phyloP scores from a whole-genome alignment of 345 rosid species.

The Acer campestre region DNA sequence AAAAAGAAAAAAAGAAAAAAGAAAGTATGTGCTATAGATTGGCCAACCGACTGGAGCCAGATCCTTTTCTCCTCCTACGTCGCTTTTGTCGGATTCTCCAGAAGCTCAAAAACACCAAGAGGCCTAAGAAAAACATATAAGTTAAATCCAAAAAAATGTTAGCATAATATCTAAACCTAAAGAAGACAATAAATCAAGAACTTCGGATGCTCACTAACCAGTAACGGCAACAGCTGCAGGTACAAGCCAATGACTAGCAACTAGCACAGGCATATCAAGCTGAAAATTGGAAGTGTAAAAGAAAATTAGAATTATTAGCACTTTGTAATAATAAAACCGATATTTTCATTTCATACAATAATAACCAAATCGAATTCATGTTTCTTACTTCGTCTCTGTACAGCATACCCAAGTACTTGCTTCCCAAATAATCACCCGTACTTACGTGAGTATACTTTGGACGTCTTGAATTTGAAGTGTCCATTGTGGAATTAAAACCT shows the following conservation, averaged over 20 bases:
- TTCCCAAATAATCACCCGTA: slow-evolving; percentile 44
- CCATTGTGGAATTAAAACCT: slow-evolving; percentile 55
- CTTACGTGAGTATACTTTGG: slow-evolving; percentile 38
- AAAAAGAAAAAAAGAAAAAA: background rate
- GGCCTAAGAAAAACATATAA: slow-evolving; percentile 43
- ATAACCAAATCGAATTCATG: background rate
- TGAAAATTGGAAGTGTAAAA: slow-evolving; percentile 30
- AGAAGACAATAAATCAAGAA: background rate
- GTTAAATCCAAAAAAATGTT: slow-evolving; percentile 7
- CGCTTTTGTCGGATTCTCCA: slow-evolving; percentile 82
- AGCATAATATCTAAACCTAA: background rate
- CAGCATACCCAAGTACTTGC: slow-evolving; percentile 59
- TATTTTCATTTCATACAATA: background rate
- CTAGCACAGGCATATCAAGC: slow-evolving; percentile 74
- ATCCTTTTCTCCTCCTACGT: slow-evolving; percentile 66
- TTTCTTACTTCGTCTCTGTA: slow-evolving; percentile 74
- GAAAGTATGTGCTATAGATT: slow-evolving; percentile 34
- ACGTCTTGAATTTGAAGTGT: slow-evolving; percentile 36
- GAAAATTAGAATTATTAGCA: slow-evolving; percentile 4
- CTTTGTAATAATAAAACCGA: background rate
- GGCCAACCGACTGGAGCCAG: slow-evolving; percentile 54
- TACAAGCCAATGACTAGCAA: slow-evolving; percentile 76
- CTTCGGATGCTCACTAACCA: slow-evolving; percentile 46
- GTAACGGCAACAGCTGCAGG: slow-evolving; percentile 65
- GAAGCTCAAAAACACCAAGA: slow-evolving; percentile 62